phyloP scores from a whole-genome alignment of 495 filamentous ascomycete species.

The Trichoderma asperelloides region DNA sequence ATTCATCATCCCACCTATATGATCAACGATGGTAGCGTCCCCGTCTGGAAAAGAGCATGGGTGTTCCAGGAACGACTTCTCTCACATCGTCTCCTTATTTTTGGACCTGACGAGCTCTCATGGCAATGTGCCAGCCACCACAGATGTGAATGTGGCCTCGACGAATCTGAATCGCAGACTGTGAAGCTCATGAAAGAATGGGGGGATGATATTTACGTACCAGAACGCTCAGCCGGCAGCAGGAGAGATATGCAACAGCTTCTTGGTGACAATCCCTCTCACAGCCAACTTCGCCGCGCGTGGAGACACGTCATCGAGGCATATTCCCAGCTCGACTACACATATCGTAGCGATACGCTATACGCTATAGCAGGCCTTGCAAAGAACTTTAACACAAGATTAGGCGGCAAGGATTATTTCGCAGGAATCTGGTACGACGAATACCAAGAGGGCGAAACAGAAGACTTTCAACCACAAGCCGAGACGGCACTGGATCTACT shows the following conservation, averaged over 20 bases:
- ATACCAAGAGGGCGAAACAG: not conserved
- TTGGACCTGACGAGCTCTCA: constrained; percentile 19
- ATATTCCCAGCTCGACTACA: not conserved
- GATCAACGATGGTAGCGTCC: constrained; percentile 14
- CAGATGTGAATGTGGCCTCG: constrained; percentile 21
- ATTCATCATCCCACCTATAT: constrained; percentile 16
- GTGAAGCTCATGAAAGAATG: not conserved
- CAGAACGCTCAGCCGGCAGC: not conserved
- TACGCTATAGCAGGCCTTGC: not conserved
- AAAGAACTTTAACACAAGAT: not conserved
- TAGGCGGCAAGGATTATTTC: not conserved
- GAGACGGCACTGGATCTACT: not conserved
- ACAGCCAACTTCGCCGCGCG: not conserved
- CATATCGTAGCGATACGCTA: not conserved
- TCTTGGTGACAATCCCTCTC: not conserved
- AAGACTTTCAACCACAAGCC: not conserved
- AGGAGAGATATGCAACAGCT: not conserved
- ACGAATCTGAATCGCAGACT: not conserved
- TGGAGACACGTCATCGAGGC: not conserved
- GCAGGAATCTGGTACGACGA: not conserved
- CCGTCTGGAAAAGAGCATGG: constrained; percentile 21
- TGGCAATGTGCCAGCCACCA: constrained; percentile 24
- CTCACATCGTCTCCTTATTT: constrained; percentile 21
- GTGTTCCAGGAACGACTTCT: constrained; percentile 28
- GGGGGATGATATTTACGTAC: not conserved